phyloP scores from a whole-genome alignment of 352 stramenopile species.

The Phytopythium sindhum region DNA sequence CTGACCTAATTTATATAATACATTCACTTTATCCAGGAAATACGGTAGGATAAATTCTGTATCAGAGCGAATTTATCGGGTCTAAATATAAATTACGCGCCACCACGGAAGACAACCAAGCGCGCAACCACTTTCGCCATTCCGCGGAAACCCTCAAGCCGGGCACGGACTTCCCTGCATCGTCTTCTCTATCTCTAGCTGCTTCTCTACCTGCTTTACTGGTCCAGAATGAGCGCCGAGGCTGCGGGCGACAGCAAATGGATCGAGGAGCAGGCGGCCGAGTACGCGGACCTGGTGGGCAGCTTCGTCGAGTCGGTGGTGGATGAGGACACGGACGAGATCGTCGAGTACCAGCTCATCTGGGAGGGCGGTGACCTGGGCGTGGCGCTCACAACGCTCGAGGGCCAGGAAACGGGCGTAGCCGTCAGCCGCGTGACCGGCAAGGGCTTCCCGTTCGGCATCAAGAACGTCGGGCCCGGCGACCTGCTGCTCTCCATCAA shows the following conservation, averaged over 20 bases:
- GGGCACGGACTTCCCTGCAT: no score
- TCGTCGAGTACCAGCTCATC: conserved; percentile 88
- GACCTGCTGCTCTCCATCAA: conserved; percentile 85
- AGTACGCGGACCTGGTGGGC: conserved; percentile 80
- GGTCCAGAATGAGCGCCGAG: conserved; percentile 23
- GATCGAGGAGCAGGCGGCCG: conserved; percentile 85
- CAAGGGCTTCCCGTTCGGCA: conserved; percentile 85
- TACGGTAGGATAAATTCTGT: background rate
- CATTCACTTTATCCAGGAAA: background rate
- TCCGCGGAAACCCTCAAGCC: background rate
- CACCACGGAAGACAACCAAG: background rate
- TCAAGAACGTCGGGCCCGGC: conserved; percentile 84
- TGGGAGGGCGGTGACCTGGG: conserved; percentile 84
- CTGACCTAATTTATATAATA: background rate
- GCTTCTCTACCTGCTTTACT: background rate
- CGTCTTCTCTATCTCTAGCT: no score
- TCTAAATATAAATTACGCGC: background rate
- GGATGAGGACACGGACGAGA: conserved; percentile 79
- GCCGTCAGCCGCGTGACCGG: conserved; percentile 79
- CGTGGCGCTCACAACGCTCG: conserved; percentile 76
- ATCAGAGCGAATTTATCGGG: background rate
- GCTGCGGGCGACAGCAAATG: conserved; percentile 32
- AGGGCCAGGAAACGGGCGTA: conserved; percentile 52
- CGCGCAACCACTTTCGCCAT: background rate
- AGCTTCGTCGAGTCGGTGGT: conserved; percentile 85